These are phyloP conservation scores for Colletotrichum navitas DNA, from an alignment of 2,329 filamentous ascomycete genomes.

Conservation along the genomic window DNA sequence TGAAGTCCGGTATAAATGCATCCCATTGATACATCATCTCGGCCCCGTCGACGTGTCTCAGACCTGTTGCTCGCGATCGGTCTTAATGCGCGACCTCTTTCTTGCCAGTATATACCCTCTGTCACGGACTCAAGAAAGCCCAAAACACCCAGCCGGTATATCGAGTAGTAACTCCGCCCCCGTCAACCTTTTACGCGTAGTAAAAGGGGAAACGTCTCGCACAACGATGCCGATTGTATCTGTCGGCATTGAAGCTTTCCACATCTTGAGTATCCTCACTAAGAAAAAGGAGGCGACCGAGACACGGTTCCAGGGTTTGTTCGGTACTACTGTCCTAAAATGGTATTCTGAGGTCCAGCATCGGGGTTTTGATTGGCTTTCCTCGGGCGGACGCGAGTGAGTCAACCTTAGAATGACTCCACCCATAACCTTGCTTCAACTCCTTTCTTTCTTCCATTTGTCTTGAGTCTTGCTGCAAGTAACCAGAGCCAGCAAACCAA, in stretches of 20 bases:
- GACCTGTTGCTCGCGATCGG: no score
- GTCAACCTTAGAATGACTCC: conserved; percentile 13
- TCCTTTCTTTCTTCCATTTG: not conserved
- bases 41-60: no score
- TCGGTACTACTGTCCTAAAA: conserved; percentile 13
- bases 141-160: not conserved
- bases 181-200: not conserved
- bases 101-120: no score
- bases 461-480: not conserved
- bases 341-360: conserved; percentile 2
- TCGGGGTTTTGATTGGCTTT: conserved; percentile 24
- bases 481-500: no score
- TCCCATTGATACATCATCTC: no score
- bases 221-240: not conserved
- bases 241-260: not conserved
- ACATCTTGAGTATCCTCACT: not conserved
- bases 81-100: no score
- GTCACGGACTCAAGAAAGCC: not conserved
- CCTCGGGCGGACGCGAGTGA: not conserved
- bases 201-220: not conserved
- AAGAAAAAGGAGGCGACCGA: not conserved
- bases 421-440: not conserved
- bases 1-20: no score
- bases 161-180: not conserved
- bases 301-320: not conserved